Evolutionary conservation across 805 yeast genomes (phyloP).

Genomic region (Pichia phayaonensis): DNA sequence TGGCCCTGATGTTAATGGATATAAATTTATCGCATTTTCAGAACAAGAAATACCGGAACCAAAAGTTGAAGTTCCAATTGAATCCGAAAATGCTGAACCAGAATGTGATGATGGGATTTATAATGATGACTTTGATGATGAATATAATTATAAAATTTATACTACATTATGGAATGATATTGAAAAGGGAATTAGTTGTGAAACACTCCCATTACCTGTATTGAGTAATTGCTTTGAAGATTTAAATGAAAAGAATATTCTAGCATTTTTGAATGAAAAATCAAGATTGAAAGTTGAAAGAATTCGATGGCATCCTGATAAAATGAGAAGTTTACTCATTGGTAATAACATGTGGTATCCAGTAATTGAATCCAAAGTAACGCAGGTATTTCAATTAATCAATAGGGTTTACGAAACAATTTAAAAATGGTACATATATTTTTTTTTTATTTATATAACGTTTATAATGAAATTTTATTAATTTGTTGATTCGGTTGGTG

Average conservation of each 20-base stretch:
- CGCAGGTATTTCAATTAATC: slow-evolving; percentile 36
- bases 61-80: background rate
- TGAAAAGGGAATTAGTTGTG: slow-evolving; percentile 1
- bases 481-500: slow-evolving; percentile 1
- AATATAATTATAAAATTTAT: slow-evolving; percentile 20
- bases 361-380: slow-evolving; percentile 19
- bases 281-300: slow-evolving; percentile 39
- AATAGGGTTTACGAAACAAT: slow-evolving; percentile 30
- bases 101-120: slow-evolving; percentile 4
- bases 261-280: slow-evolving; percentile 12
- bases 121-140: background rate
- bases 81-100: background rate
- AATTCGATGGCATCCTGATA: slow-evolving; percentile 67
- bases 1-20: slow-evolving; percentile 36
- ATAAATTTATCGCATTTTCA: slow-evolving; percentile 32
- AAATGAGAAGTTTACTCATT: slow-evolving; percentile 31
- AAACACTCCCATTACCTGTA: slow-evolving; percentile 18
- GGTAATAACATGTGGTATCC: slow-evolving; percentile 1
- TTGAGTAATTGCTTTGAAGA: slow-evolving; percentile 10
- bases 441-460: background rate
- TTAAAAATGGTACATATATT: background rate
- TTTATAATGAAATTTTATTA: background rate
- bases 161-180: slow-evolving; percentile 22
- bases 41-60: slow-evolving; percentile 9
- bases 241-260: slow-evolving; percentile 10